A percentile compares a stretch with the other conserved stretches of the same genome.
phyloP scores from a whole-genome alignment of 1,284 basidiomycete species.

The Apiotrichum sp. region DNA sequence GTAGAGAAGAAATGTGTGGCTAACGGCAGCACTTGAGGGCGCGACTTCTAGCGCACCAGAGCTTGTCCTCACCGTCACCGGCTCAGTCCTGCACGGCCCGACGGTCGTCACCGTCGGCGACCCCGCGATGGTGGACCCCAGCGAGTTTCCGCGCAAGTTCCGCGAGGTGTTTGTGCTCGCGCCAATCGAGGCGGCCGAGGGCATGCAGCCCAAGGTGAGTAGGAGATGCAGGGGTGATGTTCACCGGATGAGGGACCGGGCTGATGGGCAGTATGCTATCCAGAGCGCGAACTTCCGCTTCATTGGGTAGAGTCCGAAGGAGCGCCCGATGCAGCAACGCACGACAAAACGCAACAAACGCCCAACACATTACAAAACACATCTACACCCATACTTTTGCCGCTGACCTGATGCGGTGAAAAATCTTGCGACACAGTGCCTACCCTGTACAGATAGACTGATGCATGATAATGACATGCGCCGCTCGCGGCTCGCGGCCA shows the following conservation, averaged over 20 bases:
- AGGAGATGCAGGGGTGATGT: too few species aligned
- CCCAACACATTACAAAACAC: too few species aligned
- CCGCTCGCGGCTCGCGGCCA: too few species aligned
- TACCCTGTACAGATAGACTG: too few species aligned
- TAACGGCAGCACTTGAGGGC: slow-evolving; percentile 15
- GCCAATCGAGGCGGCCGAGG: slow-evolving; percentile 31
- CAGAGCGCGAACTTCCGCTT: slow-evolving; percentile 42
- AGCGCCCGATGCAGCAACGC: too few species aligned
- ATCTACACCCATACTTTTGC: too few species aligned
- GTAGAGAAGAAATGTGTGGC: background rate
- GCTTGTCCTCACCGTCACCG: slow-evolving; percentile 38
- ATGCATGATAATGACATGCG: too few species aligned
- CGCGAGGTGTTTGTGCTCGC: slow-evolving; percentile 41
- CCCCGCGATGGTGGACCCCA: slow-evolving; percentile 14
- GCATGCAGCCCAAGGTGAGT: slow-evolving; percentile 40
- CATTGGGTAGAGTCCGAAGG: slow-evolving; percentile 37
- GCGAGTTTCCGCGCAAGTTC: slow-evolving; percentile 38
- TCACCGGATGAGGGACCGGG: background rate
- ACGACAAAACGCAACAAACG: too few species aligned
- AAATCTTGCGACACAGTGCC: too few species aligned
- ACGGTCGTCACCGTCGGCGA: slow-evolving; percentile 24
- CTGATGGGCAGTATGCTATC: slow-evolving; percentile 31
- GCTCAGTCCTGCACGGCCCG: slow-evolving; percentile 40
- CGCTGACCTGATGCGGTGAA: too few species aligned
- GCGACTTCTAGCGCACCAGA: slow-evolving; percentile 26